phyloP scores from a whole-genome alignment of 2,329 filamentous ascomycete species.

The Trichophyton mentagrophytes region DNA sequence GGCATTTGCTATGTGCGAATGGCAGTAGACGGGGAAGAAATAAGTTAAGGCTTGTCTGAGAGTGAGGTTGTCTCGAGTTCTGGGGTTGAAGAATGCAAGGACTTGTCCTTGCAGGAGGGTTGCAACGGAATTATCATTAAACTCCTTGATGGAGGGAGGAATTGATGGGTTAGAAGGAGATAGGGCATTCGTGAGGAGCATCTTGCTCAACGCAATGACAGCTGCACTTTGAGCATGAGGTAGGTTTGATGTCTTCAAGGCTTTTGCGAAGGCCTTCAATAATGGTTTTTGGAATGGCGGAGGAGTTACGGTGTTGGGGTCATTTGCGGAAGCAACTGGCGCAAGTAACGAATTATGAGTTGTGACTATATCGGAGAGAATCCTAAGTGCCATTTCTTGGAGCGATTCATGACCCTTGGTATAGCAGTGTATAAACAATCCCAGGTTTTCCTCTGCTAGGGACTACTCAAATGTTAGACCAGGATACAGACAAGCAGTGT shows the following conservation, averaged over 20 bases:
- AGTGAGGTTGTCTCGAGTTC: conserved; percentile 64
- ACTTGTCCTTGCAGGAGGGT: conserved; percentile 74
- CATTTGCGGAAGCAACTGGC: conserved; percentile 29
- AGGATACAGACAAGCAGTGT: background rate
- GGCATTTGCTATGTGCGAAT: conserved; percentile 70
- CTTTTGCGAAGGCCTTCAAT: conserved; percentile 73
- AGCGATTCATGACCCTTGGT: conserved; percentile 80
- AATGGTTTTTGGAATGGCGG: conserved; percentile 47
- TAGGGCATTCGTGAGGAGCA: conserved; percentile 55
- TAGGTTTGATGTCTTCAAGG: conserved; percentile 57
- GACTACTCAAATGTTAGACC: conserved; percentile 35
- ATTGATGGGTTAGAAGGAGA: conserved; percentile 33
- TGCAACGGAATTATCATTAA: conserved; percentile 49
- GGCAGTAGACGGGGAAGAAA: conserved; percentile 89
- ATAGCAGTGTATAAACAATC: conserved; percentile 91
- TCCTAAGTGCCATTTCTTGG: conserved; percentile 81
- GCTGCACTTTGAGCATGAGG: conserved; percentile 69
- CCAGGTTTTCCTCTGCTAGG: conserved; percentile 81
- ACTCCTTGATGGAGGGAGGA: conserved; percentile 30
- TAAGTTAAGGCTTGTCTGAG: conserved; percentile 81
- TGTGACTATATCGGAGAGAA: conserved; percentile 83
- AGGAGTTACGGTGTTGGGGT: conserved; percentile 38
- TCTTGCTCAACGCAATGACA: conserved; percentile 69
- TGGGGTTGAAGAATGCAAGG: conserved; percentile 78
- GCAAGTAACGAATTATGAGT: conserved; percentile 73